Base-by-base conservation (phyloP, 768 basidiomycete species). In the Calvatia gigantea region DNA sequence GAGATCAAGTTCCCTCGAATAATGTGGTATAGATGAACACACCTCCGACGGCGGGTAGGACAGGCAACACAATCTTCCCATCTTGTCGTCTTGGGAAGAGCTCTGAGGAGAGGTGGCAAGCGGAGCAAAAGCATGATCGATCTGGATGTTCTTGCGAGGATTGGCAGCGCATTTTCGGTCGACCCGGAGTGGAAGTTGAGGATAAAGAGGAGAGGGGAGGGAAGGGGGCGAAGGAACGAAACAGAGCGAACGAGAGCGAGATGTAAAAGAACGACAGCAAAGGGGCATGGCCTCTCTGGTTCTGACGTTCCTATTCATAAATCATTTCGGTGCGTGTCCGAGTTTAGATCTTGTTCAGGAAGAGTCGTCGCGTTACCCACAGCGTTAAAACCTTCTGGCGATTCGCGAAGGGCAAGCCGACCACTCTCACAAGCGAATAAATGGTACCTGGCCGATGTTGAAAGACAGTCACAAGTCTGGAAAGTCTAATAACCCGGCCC, bases 61-160 rank as follows among this genome's bases (percentile, higher is more conserved):
- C 54, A n/a, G 54, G 54, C 14, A 56, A 23, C 31, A 56, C 41
- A 9, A 56, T 56, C 31, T 56, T 56, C 32, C 54, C 54, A 12
- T 56, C 54, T 42, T 56, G 46, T 56, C 54, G 54, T 49, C 54
- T 48, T 45, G 54, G 54, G 33, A 56, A 56, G n/a, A 56, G 37
- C n/a, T 56, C 54, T 41, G 54, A 56, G 39, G 54, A 56, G 19
- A 56, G 54, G 33, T 56, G 54, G 25, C 54, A 56, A 7, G 46
- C 54, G 17, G 54, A 56, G 25, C 54, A 56, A 38, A 56, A 48
- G 39, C 54, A 56, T 8, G 44, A n/a, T 48, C 42, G 19, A 23
- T 56, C 38, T 29, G 54, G 54, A 33, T 56, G 46, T 41, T 56
- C 54, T 42, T 49, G 46, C 31, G 54, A 48, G 33, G 49, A 56